Conservation (phyloP, 2,329 filamentous ascomycete genomes). For the Claviceps purpurea region DNA sequence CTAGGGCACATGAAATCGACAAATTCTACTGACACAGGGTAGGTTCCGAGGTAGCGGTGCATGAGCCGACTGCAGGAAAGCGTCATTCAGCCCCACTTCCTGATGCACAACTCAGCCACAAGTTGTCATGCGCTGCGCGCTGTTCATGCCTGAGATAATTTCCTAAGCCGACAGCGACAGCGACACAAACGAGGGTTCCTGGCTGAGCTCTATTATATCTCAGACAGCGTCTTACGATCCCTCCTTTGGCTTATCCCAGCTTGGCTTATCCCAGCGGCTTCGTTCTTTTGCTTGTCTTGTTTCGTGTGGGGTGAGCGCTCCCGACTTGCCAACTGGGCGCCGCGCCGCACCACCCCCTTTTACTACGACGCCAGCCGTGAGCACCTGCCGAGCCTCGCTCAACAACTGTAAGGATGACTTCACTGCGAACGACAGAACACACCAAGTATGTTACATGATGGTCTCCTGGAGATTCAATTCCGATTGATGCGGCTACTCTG, state of each 20-base stretch:
- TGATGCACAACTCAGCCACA: slow-evolving; percentile 3
- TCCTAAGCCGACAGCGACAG: background rate
- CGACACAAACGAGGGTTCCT: background rate
- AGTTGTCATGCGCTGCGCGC: background rate
- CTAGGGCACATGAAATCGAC: no score
- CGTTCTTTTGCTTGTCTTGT: background rate
- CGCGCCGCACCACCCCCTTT: slow-evolving; percentile 1
- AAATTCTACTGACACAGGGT: background rate
- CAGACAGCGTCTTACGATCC: background rate
- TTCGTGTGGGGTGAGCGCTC: background rate
- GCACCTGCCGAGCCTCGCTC: slow-evolving; percentile 2
- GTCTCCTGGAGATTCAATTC: background rate
- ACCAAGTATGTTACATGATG: slow-evolving; percentile 18
- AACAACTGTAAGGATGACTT: slow-evolving; percentile 13
- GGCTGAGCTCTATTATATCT: no score
- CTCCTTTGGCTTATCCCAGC: background rate
- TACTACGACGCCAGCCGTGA: slow-evolving; percentile 1
- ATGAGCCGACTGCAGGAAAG: background rate
- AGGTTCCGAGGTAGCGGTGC: background rate
- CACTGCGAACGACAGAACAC: slow-evolving; percentile 22
- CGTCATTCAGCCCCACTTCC: slow-evolving; percentile 2
- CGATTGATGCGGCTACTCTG: background rate
- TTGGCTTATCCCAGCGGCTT: background rate
- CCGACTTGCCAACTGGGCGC: background rate
- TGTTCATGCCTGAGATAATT: background rate